Percentiles rank a stretch among this genome's conserved stretches.
Conservation (phyloP, 441 rosid species). For the Eruca vesicaria region DNA sequence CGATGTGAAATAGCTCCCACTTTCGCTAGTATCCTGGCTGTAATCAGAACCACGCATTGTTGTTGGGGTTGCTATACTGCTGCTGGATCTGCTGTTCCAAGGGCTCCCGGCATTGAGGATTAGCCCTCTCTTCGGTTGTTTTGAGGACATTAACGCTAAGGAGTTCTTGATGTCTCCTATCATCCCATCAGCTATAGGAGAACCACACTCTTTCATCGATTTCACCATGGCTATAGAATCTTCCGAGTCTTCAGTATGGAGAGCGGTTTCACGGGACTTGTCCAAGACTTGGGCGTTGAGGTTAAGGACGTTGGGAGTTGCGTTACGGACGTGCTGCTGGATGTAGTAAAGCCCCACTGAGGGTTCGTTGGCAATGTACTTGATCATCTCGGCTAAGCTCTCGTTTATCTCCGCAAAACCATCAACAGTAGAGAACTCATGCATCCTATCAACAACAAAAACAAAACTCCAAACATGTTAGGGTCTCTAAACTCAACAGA, state of each 20-base stretch:
- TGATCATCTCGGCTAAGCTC: conserved; percentile 86
- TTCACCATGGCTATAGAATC: conserved; percentile 71
- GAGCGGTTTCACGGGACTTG: conserved; percentile 59
- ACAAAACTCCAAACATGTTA: conserved; percentile 39
- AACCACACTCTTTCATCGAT: conserved; percentile 89
- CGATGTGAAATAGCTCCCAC: conserved; percentile 51
- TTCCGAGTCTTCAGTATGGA: conserved; percentile 79
- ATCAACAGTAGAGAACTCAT: conserved; percentile 86
- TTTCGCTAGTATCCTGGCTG: conserved; percentile 38
- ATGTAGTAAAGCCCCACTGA: conserved; percentile 91
- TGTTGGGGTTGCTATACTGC: conserved; percentile 25
- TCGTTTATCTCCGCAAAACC: conserved; percentile 94
- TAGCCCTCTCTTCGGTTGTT: conserved; percentile 52
- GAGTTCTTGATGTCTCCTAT: conserved; percentile 66
- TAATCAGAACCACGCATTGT: conserved; percentile 39
- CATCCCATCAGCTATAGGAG: conserved; percentile 78
- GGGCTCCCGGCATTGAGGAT: conserved; percentile 45
- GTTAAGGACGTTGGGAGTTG: conserved; percentile 62
- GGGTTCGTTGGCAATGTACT: conserved; percentile 89
- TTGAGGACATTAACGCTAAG: conserved; percentile 51
- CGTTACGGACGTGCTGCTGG: conserved; percentile 81
- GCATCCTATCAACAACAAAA: conserved; percentile 51
- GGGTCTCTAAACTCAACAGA: conserved; percentile 37
- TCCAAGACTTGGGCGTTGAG: conserved; percentile 54
- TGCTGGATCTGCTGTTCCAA: conserved; percentile 43